A percentile compares a stretch with the other conserved stretches of the same genome.
These are phyloP conservation scores for Talaromyces sp. DNA, from an alignment of 2,329 filamentous ascomycete species.

Conservation along the genomic window DNA sequence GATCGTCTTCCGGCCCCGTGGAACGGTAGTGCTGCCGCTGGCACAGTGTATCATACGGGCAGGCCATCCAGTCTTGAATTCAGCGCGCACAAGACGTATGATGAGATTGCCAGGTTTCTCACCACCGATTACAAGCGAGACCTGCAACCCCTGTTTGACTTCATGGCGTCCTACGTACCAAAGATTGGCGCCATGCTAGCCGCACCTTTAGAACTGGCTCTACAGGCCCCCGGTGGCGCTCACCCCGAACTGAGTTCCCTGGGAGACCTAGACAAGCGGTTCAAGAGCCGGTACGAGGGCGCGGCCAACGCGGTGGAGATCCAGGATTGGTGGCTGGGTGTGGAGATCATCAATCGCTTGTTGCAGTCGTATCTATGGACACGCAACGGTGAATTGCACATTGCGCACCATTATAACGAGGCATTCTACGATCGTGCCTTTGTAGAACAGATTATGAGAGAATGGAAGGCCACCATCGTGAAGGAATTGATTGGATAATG, in stretches of 20 bases:
- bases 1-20: background rate
- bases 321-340: constrained; percentile 1
- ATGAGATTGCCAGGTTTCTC: background rate
- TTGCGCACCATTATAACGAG: constrained; percentile 1
- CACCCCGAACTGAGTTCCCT: constrained; percentile 1
- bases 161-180: background rate
- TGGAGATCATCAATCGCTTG: background rate
- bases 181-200: background rate
- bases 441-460: constrained; percentile 1
- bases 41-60: background rate
- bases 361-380: constrained; percentile 1
- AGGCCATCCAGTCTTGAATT: background rate
- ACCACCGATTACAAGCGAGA: background rate
- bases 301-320: background rate
- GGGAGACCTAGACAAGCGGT: background rate
- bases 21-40: background rate
- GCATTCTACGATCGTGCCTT: constrained; percentile 1
- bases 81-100: background rate
- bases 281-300: background rate
- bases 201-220: background rate
- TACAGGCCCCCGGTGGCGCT: background rate
- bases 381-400: background rate
- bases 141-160: background rate
- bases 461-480: constrained; percentile 1
- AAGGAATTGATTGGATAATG: constrained; percentile 16